These are phyloP conservation scores for Ustilago tritici DNA, from an alignment of 1,284 basidiomycete genomes.

Conservation along the genomic window DNA sequence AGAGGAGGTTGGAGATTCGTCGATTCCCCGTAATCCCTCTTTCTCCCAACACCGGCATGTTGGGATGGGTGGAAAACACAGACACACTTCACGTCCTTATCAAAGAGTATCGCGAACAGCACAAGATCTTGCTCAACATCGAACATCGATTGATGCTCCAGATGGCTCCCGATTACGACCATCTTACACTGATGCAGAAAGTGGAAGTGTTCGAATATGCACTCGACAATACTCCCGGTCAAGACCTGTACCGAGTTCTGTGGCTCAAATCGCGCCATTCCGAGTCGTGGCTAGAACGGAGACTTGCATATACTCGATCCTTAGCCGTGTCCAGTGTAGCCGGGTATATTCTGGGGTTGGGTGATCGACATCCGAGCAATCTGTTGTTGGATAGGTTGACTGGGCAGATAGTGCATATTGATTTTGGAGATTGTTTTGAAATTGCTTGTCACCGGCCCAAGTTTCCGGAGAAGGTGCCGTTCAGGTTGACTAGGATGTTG, in stretches of 20 bases:
- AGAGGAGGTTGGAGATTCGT: constrained; percentile 93
- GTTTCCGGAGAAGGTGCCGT: constrained; percentile 98
- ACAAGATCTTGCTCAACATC: constrained; percentile 95
- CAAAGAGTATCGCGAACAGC: constrained; percentile 74
- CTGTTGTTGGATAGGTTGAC: constrained; percentile 90
- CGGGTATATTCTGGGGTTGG: constrained; percentile 90
- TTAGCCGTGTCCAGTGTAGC: constrained; percentile 75
- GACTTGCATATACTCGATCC: constrained; percentile 95
- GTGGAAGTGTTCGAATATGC: constrained; percentile 99
- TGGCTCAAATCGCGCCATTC: constrained; percentile 97
- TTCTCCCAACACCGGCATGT: constrained; percentile 92
- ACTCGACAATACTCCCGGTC: constrained; percentile 96
- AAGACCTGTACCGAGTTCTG: constrained; percentile 96
- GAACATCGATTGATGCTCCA: constrained; percentile 97
- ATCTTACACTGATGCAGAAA: constrained; percentile 92
- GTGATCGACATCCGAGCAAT: constrained; percentile 98
- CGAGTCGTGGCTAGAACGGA: constrained; percentile 96
- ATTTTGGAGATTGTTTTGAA: constrained; percentile 77
- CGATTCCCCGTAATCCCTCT: constrained; percentile 93
- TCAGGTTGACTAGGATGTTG: constrained; percentile 97
- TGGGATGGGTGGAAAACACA: constrained; percentile 96
- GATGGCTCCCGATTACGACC: constrained; percentile 99
- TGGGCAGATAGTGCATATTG: constrained; percentile 96
- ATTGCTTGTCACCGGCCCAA: constrained; percentile 79
- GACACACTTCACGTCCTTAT: constrained; percentile 99